Conservation (phyloP, 2,329 filamentous ascomycete species). For the Exophiala bonariae region DNA sequence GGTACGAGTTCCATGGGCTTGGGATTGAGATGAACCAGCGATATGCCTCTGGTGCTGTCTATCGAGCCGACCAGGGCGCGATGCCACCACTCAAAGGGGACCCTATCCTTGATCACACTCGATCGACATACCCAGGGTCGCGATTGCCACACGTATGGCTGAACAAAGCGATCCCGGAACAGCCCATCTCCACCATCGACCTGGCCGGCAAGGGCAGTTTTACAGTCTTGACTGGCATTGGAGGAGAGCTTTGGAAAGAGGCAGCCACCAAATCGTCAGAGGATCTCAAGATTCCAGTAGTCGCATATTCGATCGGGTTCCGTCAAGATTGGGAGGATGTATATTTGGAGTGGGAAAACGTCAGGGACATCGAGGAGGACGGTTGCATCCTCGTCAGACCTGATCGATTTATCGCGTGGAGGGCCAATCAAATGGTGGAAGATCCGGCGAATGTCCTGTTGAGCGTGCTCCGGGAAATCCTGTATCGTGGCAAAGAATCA, state of each 20-base stretch:
- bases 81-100: slow-evolving; percentile 34
- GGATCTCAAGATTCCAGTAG: slow-evolving; percentile 47
- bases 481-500: no score
- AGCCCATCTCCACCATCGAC: slow-evolving; percentile 57
- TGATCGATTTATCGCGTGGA: slow-evolving; percentile 60
- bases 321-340: slow-evolving; percentile 61
- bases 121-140: slow-evolving; percentile 58
- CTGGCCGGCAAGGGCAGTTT: slow-evolving; percentile 58
- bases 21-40: slow-evolving; percentile 63
- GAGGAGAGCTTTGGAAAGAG: slow-evolving; percentile 54
- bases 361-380: slow-evolving; percentile 56
- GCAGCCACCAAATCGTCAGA: slow-evolving; percentile 45
- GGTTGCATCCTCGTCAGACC: slow-evolving; percentile 60
- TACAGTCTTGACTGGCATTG: slow-evolving; percentile 54
- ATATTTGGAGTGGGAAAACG: slow-evolving; percentile 59
- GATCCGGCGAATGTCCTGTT: slow-evolving; percentile 6
- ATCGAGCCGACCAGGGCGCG: slow-evolving; percentile 42
- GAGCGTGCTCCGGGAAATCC: slow-evolving; percentile 3
- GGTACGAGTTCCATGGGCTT: slow-evolving; percentile 56
- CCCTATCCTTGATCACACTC: slow-evolving; percentile 42
- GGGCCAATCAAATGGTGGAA: slow-evolving; percentile 28
- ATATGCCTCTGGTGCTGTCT: slow-evolving; percentile 48
- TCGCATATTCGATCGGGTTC: slow-evolving; percentile 55
- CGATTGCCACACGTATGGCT: slow-evolving; percentile 65
- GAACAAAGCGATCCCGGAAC: slow-evolving; percentile 46